Evolutionary conservation across 345 rosid species (phyloP).

Genomic region (Rhodamnia argentea): DNA sequence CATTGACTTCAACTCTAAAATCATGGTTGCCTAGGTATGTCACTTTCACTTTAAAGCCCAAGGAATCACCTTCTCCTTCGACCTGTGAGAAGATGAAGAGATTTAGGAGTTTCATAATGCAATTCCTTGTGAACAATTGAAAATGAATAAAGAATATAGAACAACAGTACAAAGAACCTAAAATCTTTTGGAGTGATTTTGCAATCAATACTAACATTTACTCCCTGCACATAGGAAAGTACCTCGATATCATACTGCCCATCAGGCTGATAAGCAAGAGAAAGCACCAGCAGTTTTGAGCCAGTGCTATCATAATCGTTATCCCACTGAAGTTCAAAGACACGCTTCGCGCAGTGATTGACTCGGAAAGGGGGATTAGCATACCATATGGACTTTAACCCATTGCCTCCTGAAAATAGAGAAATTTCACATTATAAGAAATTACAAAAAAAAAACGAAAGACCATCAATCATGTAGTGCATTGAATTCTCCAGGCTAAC

Average conservation of each 20-base stretch:
- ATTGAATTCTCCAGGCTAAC: slow-evolving; percentile 39
- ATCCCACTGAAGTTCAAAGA: slow-evolving; percentile 72
- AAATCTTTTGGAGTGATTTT: background rate
- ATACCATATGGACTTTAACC: slow-evolving; percentile 56
- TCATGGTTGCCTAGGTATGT: slow-evolving; percentile 27
- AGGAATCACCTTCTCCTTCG: slow-evolving; percentile 30
- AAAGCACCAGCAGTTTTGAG: slow-evolving; percentile 31
- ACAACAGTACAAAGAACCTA: background rate
- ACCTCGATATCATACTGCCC: slow-evolving; percentile 71
- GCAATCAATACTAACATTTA: background rate
- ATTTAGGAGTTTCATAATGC: background rate
- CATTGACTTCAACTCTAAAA: slow-evolving; percentile 60
- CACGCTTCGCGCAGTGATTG: slow-evolving; percentile 48
- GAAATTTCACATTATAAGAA: slow-evolving; percentile 3
- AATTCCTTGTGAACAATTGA: background rate
- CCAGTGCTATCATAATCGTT: slow-evolving; percentile 34
- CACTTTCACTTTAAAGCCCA: slow-evolving; percentile 39
- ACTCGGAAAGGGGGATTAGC: slow-evolving; percentile 73
- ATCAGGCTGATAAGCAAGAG: slow-evolving; percentile 38
- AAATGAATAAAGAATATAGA: background rate
- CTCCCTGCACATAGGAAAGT: background rate
- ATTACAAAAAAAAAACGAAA: background rate
- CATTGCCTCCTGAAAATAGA: slow-evolving; percentile 33
- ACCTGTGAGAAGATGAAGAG: slow-evolving; percentile 17
- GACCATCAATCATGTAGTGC: background rate